Conservation (phyloP, 805 yeast species). For the Sugiyamaella boreocaroliniensis region DNA sequence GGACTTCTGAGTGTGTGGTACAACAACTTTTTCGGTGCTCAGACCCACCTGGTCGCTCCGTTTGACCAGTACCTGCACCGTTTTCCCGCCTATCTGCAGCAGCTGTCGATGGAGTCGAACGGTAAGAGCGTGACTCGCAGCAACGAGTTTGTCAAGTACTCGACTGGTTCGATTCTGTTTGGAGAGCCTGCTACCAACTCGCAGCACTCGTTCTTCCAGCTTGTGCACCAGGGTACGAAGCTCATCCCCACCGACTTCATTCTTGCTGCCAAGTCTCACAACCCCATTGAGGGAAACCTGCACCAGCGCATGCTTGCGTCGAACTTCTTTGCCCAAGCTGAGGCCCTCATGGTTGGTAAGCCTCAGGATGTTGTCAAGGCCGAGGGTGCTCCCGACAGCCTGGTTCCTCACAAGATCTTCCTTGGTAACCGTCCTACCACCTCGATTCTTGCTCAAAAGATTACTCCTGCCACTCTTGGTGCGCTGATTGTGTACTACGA, state of each 20-base stretch:
- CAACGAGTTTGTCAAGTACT: constrained; percentile 83
- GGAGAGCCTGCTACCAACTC: constrained; percentile 99
- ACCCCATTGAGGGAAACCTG: constrained; percentile 88
- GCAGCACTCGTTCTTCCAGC: constrained; percentile 98
- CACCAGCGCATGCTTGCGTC: constrained; percentile 99
- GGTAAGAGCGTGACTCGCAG: constrained; percentile 97
- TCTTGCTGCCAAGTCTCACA: constrained; percentile 94
- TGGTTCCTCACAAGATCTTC: constrained; percentile 93
- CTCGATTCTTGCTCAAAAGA: constrained; percentile 88
- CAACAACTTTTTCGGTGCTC: constrained; percentile 96
- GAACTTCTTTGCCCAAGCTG: constrained; percentile 97
- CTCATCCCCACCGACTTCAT: constrained; percentile 95
- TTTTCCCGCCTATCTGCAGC: constrained; percentile 99
- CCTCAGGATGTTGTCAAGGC: constrained; percentile 65
- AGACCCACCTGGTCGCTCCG: constrained; percentile 97
- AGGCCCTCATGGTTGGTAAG: constrained; percentile 96
- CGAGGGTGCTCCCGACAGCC: constrained; percentile 81
- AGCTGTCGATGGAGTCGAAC: constrained; percentile 97
- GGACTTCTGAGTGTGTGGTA: constrained; percentile 96
- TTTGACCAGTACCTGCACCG: constrained; percentile 98
- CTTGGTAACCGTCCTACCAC: constrained; percentile 99
- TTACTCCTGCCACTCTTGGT: constrained; percentile 95
- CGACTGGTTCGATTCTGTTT: constrained; percentile 90
- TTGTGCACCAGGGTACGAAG: constrained; percentile 98
- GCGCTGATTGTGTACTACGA: constrained; percentile 96